Percentiles rank a stretch among this genome's conserved stretches.
These are phyloP conservation scores for Corymbia maculata DNA, from an alignment of 345 rosid species.

Conservation along the genomic window DNA sequence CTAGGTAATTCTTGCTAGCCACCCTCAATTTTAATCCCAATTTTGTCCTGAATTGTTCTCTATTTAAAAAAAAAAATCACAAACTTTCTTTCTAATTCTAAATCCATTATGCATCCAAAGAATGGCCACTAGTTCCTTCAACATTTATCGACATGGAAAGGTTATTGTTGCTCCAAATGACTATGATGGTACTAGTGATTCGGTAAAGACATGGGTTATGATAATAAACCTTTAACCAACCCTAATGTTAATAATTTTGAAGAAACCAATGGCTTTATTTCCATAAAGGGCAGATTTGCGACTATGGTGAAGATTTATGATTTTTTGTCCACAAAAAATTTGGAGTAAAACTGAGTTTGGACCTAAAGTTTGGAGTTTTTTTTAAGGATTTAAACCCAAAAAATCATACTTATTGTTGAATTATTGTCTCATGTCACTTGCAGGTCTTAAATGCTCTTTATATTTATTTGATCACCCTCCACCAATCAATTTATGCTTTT, in stretches of 20 bases:
- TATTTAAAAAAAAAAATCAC: not conserved
- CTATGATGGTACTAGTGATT: not conserved
- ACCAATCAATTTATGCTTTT: too few relatives aligned
- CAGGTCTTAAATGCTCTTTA: too few relatives aligned
- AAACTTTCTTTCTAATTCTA: accelerated
- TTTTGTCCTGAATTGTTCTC: not conserved
- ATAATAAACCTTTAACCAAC: not conserved
- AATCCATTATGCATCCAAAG: not conserved
- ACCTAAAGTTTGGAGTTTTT: not conserved
- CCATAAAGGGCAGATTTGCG: not conserved
- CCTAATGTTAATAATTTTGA: too few relatives aligned
- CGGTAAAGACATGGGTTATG: accelerated
- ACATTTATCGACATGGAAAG: not conserved
- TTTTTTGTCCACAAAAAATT: not conserved
- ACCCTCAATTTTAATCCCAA: not conserved
- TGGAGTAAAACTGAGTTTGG: accelerated
- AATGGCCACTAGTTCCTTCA: not conserved
- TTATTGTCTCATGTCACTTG: too few relatives aligned
- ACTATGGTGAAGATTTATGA: not conserved
- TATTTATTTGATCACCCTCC: too few relatives aligned
- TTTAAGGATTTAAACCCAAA: not conserved
- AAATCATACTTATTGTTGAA: not conserved
- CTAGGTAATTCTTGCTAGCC: too few relatives aligned
- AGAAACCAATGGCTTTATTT: not conserved
- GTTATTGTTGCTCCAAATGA: not conserved